Percentiles rank a stretch among this genome's conserved stretches.
These are phyloP conservation scores for Ogataea siamensis DNA, from an alignment of 805 yeast species.

Conservation along the genomic window DNA sequence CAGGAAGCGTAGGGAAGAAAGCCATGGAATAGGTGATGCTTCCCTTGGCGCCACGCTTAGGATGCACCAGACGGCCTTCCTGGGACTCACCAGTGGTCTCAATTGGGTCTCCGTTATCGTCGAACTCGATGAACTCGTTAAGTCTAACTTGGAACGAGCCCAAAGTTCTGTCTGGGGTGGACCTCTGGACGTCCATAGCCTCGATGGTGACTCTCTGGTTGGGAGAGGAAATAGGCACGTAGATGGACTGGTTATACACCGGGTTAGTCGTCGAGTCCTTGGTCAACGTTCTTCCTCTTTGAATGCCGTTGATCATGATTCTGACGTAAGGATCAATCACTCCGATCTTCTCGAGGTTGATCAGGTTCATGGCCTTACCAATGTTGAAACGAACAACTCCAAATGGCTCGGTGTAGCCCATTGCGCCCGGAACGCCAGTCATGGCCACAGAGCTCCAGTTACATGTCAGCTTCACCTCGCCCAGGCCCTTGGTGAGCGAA, in stretches of 20 bases:
- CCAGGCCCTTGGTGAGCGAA: slow-evolving; percentile 63
- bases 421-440: slow-evolving; percentile 61
- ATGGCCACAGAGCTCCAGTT: slow-evolving; percentile 86
- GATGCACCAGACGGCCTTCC: slow-evolving; percentile 57
- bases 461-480: slow-evolving; percentile 68
- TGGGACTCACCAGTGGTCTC: slow-evolving; percentile 58
- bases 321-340: slow-evolving; percentile 90
- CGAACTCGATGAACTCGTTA: slow-evolving; percentile 61
- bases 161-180: slow-evolving; percentile 78
- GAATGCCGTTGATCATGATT: slow-evolving; percentile 71
- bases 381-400: slow-evolving; percentile 82
- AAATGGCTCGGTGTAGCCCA: slow-evolving; percentile 90
- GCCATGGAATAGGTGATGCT: slow-evolving; percentile 66
- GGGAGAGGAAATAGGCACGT: slow-evolving; percentile 77
- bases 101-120: slow-evolving; percentile 61
- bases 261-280: slow-evolving; percentile 70
- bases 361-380: slow-evolving; percentile 67
- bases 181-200: slow-evolving; percentile 86
- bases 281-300: slow-evolving; percentile 74
- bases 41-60: slow-evolving; percentile 84
- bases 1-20: slow-evolving; percentile 81
- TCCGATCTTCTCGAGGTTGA: slow-evolving; percentile 86
- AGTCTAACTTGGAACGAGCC: slow-evolving; percentile 77
- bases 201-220: slow-evolving; percentile 82
- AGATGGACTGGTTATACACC: slow-evolving; percentile 78